Conservation (phyloP, 805 yeast genomes). For the Debaryomyces hansenii region DNA sequence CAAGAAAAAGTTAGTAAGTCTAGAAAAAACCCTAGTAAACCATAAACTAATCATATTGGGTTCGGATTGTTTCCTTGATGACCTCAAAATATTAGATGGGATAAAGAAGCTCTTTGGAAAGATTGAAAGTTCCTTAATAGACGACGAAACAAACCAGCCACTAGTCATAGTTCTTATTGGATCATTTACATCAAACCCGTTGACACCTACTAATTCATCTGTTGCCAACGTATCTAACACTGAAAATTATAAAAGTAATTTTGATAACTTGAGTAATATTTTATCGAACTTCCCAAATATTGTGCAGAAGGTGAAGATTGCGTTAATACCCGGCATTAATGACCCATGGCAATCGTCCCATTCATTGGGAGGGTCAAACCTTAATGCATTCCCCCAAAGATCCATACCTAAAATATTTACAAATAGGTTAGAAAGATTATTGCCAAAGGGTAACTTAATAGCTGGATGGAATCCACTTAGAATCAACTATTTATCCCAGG, state of each 20-base stretch:
- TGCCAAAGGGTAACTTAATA: slow-evolving; percentile 31
- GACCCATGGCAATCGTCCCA: slow-evolving; percentile 90
- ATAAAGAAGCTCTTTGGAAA: slow-evolving; percentile 59
- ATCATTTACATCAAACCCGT: slow-evolving; percentile 69
- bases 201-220: slow-evolving; percentile 55
- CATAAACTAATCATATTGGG: slow-evolving; percentile 75
- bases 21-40: slow-evolving; percentile 56
- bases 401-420: slow-evolving; percentile 73
- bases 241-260: slow-evolving; percentile 60
- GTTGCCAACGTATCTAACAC: slow-evolving; percentile 49
- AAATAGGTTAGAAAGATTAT: slow-evolving; percentile 55
- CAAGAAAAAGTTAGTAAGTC: slow-evolving; percentile 49
- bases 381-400: slow-evolving; percentile 56
- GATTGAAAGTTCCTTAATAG: slow-evolving; percentile 40
- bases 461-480: slow-evolving; percentile 74
- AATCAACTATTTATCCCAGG: slow-evolving; percentile 79
- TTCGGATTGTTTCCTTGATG: slow-evolving; percentile 67
- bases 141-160: slow-evolving; percentile 50
- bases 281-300: slow-evolving; percentile 60
- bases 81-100: slow-evolving; percentile 57
- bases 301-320: slow-evolving; percentile 52
- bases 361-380: slow-evolving; percentile 52
- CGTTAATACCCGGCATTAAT: slow-evolving; percentile 84
- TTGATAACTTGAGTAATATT: slow-evolving; percentile 71
- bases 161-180: slow-evolving; percentile 78